phyloP scores from a whole-genome alignment of 768 basidiomycete species.

The Rhodotorula kratochvilovae region DNA sequence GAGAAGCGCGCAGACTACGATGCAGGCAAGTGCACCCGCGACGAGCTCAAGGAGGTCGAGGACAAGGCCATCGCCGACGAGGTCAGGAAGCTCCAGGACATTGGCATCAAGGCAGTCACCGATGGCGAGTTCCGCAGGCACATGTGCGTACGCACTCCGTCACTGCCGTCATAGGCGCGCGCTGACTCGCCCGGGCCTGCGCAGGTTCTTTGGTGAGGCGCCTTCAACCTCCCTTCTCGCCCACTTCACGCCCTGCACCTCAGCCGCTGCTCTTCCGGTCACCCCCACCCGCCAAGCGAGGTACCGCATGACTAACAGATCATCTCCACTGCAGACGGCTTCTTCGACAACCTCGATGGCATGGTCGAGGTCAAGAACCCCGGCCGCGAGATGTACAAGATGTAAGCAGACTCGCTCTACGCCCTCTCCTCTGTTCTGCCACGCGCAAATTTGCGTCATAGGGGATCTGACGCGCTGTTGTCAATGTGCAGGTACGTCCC shows the following conservation, averaged over 20 bases:
- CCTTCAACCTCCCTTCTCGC: not conserved
- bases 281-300: no score
- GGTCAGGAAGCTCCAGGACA: constrained; percentile 23
- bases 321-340: constrained; percentile 52
- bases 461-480: not conserved
- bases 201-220: constrained; percentile 1
- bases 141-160: constrained; percentile 13
- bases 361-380: constrained; percentile 49
- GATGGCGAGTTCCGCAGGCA: constrained; percentile 42
- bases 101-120: constrained; percentile 35
- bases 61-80: constrained; percentile 39
- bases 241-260: no score
- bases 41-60: constrained; percentile 38
- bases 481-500: constrained; percentile 23
- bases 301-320: no score
- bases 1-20: constrained; percentile 35
- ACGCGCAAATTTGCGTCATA: no score
- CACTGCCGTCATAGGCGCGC: not conserved
- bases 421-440: no score
- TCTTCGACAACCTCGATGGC: constrained; percentile 64
- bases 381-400: constrained; percentile 32
- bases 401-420: not conserved
- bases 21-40: constrained; percentile 32
- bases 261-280: no score
- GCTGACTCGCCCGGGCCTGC: not conserved